Base-by-base conservation (phyloP, 805 yeast genomes). In the Wickerhamomyces chaumierensis region DNA sequence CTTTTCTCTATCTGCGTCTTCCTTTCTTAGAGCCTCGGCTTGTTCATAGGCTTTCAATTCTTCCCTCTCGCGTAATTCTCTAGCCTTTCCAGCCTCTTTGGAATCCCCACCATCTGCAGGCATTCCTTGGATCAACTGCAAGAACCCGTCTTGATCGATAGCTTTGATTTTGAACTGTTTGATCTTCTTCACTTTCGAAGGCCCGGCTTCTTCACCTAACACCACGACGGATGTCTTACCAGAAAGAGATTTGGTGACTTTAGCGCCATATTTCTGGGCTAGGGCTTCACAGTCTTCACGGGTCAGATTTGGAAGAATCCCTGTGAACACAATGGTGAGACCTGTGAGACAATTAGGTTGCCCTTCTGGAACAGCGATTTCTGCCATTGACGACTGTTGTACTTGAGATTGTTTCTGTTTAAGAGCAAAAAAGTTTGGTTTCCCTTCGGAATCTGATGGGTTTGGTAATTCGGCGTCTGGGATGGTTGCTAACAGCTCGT, bases 121-220 rank as follows among this genome's bases (percentile, higher is more conserved):
- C 92, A 90, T 83, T 6, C 75, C 71, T 18, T 65, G 51, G 35
- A 92, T 66, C 45, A 92, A 65, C 46, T 78, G 75, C 32, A 83
- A 60, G 48, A 92, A 87, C 0, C 97, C 97, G 11, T 73, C 83
- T 58, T 92, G 95, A 51, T 75, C 78, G 42, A 90, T 80, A 32
- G 94, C 86, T 58, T 88, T 88, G 39, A 85, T 75, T 7, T 73
- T 70, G 46, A 78, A 64, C 38, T 75, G 73, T 49, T 75, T 79
- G 47, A 94, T 90, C 52, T 79, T 84, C 49, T 75, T 74, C 33
- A 92, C 75, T 58, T 92, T 92, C n/a, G 86, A 77, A 2, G 97
- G 96, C 1, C 98, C 98, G 2, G 98, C 97, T 48, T 92, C 96
- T 38, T 72, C 86, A 7, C 98, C 98, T 23, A 92, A 67, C 2